Evolutionary conservation across 495 filamentous ascomycete genomes (phyloP), one percentile per base, ranked within the genome.

Genomic region (Penicillium paradoxum): DNA sequence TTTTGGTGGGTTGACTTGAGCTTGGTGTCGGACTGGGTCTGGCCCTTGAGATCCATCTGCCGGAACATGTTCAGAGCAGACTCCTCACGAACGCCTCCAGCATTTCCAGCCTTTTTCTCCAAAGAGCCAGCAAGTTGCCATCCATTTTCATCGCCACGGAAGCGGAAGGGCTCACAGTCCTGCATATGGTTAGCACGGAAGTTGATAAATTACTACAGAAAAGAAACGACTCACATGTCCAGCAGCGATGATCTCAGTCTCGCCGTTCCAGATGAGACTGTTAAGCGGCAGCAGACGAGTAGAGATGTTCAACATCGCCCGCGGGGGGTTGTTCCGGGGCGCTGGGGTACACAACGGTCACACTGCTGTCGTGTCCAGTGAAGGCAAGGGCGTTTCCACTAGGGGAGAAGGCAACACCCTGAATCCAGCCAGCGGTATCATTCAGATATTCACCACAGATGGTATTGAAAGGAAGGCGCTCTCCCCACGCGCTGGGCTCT

Each of bases 31-130:
- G 90, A 90, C 58, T 84, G 85, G 19, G 78, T 70, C 71, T 96
- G 95, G 33, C 93, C 93, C 76, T 91, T 96, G 54, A 97, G 76
- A 67, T 98, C 93, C 95, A 98, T 96, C 73, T 96, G 91, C 65
- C 82, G 82, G 79, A 98, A 98, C 95, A 97, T 97, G 67, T 97
- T 96, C 65, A 97, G 76, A n/a, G 93, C 93, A 58, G 85, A 89
- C 68, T 81, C 88, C 70, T 81, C 90, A 63, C 84, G 87, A 75
- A 75, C 83, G 51, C 78, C 82, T 4, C 72, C 75, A 22, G 75
- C 40, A 17, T 79, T 80, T 0, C 79, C 73, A 19, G 70, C 63
- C 59, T 82, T 80, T 0, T 69, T 71, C 69, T 97, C 93, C 41
- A 97, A 68, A 4, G 89, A 89, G 22, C 92, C 92, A 11, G 81